Evolutionary conservation across 108 stramenopile genomes (phyloP), one percentile per base, ranked within the genome.

Genomic region (Bacterosira constricta): DNA sequence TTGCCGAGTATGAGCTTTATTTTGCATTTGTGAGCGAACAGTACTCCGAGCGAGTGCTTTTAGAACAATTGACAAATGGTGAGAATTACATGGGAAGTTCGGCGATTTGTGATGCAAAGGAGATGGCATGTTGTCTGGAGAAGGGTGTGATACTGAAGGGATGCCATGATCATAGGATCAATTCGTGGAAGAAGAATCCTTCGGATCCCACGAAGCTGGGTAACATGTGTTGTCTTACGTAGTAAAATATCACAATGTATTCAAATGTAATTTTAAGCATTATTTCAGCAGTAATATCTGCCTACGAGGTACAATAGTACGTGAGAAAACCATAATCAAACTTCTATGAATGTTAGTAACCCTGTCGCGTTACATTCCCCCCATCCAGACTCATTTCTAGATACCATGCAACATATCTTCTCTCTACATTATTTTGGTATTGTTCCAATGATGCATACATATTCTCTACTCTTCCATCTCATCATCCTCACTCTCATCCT

Each of bases 401-500:
- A n/a, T n/a, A n/a, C n/a, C n/a, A n/a, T n/a, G n/a, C n/a, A n/a
- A n/a, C n/a, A n/a, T n/a, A n/a, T n/a, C n/a, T n/a, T n/a, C n/a
- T n/a, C n/a, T n/a, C n/a, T n/a, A n/a, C n/a, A n/a, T n/a, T n/a
- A n/a, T n/a, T n/a, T n/a, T n/a, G n/a, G n/a, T n/a, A n/a, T n/a
- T n/a, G n/a, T n/a, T n/a, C n/a, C n/a, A n/a, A n/a, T n/a, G 35
- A 3, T 36, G 32, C 1, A 20, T 38, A 27, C 1, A 1, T 49
- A 7, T 39, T 67, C 66, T 79, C 54, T 88, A 89, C 71, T 90
- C 90, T 85, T 88, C 88, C 56, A 72, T 85, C 44, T 93, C 92
- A 34, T 90, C 90, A 11, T 90, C 90, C 6, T 90, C 90, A 7
- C 85, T 90, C 20, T 91, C 90, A 11, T 91, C 90, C 42, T 92